A percentile compares a stretch with the other conserved stretches of the same genome.
Evolutionary conservation across 1,284 basidiomycete genomes (phyloP).

Genomic region (Mycena sp.): DNA sequence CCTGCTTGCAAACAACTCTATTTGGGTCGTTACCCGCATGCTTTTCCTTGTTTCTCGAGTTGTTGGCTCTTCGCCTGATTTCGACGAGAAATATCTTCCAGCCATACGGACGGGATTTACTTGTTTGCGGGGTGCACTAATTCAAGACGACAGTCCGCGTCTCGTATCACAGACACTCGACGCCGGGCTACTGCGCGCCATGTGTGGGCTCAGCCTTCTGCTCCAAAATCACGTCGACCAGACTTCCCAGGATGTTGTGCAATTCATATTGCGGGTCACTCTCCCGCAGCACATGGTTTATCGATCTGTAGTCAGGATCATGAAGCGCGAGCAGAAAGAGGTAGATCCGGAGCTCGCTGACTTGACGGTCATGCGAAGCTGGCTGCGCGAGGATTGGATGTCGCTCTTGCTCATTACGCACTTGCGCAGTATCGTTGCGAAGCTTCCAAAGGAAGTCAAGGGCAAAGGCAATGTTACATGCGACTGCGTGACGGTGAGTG

Average conservation of each 20-base stretch:
- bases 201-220: neutral
- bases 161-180: constrained; percentile 13
- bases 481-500: constrained; percentile 4
- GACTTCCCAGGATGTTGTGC: neutral
- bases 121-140: neutral
- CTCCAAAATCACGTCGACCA: neutral
- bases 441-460: constrained; percentile 2
- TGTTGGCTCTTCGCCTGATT: neutral
- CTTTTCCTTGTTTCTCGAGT: neutral
- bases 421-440: neutral
- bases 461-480: neutral
- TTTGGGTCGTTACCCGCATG: constrained; percentile 14
- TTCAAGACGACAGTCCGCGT: neutral
- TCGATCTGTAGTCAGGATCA: constrained; percentile 9
- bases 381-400: constrained; percentile 10
- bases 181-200: constrained; percentile 4
- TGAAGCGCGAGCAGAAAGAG: constrained; percentile 6
- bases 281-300: constrained; percentile 17
- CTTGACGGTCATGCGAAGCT: neutral
- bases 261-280: neutral
- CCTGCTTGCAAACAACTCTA: constrained; percentile 10
- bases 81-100: neutral
- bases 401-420: neutral
- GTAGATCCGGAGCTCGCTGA: neutral
- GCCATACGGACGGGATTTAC: neutral